Base-by-base conservation (phyloP, 2,329 filamentous ascomycete genomes). In the Exophiala calicioides region DNA sequence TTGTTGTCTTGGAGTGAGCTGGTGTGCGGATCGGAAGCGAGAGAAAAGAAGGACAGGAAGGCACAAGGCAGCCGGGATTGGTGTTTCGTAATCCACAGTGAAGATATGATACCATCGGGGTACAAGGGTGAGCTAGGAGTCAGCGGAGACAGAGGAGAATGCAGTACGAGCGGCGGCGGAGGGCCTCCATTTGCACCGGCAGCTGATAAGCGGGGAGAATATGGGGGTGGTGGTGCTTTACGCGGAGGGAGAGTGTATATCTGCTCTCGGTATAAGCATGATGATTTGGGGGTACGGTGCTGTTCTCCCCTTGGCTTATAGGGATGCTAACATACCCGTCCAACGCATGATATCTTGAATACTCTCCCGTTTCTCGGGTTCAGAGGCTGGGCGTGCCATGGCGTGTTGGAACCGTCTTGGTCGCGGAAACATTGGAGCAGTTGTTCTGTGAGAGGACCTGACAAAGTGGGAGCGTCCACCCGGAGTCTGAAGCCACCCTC, bases 81-180 rank as follows among this genome's bases (percentile, higher is more conserved):
- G 65, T 97, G 91, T 65, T 97, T 98, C 50, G 81, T 80, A 44
- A 95, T 75, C 91, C 91, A 98, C 51, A 80, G 70, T 15, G 84
- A 78, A 50, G 90, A 82, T 64, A 96, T 82, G 48, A 96, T 73
- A 3, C 91, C 93, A 68, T 97, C 93, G 5, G 91, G 90, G 63
- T 93, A 97, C 2, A 94, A 77, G 2, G 82, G 75, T 5, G 91
- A 95, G 5, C 78, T 79, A 3, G 90, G 90, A 29, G 87, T 93
- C 21, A 97, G 76, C 1, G 91, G 93, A 2, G 93, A 97, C 57
- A 95, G 82, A 1, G 90, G 88, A 9, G 93, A 97, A 67, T 97
- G 91, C 3, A 95, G 72, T n/a, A 82, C 72, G 49, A 76, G 70
- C 13, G 74, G 68, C 18, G 73, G 65, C 27, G 69, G 66, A 42